Percentiles rank a stretch among this genome's conserved stretches.
Evolutionary conservation across 768 basidiomycete genomes (phyloP).

Genomic region (Rhizopogon sp.): DNA sequence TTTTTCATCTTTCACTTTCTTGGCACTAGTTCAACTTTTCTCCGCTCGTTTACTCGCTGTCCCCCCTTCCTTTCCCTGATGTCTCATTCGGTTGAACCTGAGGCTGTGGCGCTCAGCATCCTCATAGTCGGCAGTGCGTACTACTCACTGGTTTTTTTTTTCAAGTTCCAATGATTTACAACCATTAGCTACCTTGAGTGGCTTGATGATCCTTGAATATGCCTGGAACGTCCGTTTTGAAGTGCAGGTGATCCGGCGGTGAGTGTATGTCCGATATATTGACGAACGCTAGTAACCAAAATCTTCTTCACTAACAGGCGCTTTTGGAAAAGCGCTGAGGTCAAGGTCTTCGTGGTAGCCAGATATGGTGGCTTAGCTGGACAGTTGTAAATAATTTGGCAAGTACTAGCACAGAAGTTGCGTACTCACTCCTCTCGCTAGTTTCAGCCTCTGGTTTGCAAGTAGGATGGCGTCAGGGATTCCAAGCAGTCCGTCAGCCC

Average conservation of each 20-base stretch:
- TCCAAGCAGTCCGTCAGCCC: conserved; percentile 2
- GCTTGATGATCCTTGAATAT: conserved; percentile 14
- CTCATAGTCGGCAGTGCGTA: not conserved
- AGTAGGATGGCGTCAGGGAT: conserved; percentile 13
- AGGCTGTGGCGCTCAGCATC: too few species aligned
- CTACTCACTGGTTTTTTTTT: not conserved
- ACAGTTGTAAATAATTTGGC: conserved; percentile 11
- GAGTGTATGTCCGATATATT: not conserved
- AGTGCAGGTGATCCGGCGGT: conserved; percentile 18
- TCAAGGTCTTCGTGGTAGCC: conserved; percentile 6
- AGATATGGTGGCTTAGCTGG: conserved; percentile 13
- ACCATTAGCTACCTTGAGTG: conserved; percentile 5
- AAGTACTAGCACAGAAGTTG: not conserved
- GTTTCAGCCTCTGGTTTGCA: conserved; percentile 17
- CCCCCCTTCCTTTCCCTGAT: too few species aligned
- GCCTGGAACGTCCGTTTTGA: conserved; percentile 11
- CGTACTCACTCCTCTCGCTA: not conserved
- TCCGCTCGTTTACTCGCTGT: too few species aligned
- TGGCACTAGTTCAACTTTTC: too few species aligned
- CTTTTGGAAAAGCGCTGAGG: not conserved
- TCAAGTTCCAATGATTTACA: not conserved
- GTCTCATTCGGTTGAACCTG: too few species aligned
- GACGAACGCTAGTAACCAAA: not conserved
- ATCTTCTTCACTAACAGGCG: not conserved
- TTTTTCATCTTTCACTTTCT: too few species aligned